These are phyloP conservation scores for Globisporangium acanthophoron DNA, from an alignment of 352 stramenopile genomes.

Conservation along the genomic window DNA sequence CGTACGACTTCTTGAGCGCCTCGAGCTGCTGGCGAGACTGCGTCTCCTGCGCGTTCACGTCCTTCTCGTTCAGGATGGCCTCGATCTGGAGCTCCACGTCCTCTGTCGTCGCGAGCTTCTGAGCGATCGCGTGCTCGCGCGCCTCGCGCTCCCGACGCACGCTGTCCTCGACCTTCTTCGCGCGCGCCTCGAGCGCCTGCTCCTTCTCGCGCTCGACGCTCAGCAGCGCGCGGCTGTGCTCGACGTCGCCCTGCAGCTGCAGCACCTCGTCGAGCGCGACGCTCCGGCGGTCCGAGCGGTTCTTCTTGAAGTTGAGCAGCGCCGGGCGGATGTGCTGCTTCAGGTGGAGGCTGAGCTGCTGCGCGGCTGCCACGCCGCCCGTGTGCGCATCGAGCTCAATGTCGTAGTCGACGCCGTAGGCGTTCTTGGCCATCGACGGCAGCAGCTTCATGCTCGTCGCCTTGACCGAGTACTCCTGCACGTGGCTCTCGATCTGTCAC, in stretches of 20 bases:
- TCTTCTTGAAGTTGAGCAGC: conserved; percentile 56
- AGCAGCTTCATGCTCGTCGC: conserved; percentile 85
- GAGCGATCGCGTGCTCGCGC: conserved; percentile 28
- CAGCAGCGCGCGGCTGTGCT: conserved; percentile 43
- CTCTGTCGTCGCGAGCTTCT: conserved; percentile 48
- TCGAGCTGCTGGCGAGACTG: conserved; percentile 35
- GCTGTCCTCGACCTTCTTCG: conserved; percentile 53
- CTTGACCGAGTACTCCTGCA: conserved; percentile 79
- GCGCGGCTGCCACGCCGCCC: conserved; percentile 50
- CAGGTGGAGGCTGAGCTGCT: conserved; percentile 52
- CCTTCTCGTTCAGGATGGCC: conserved; percentile 55
- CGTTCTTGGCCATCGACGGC: conserved; percentile 79
- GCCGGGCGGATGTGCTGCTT: conserved; percentile 55
- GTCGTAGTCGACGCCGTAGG: conserved; percentile 62
- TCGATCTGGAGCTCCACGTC: conserved; percentile 71
- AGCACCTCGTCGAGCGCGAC: conserved; percentile 53
- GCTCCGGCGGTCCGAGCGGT: conserved; percentile 47
- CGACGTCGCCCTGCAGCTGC: conserved; percentile 45
- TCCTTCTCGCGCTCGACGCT: conserved; percentile 51
- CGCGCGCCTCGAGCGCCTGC: conserved; percentile 31
- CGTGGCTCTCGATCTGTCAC: conserved; percentile 43
- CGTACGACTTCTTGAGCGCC: conserved; percentile 52
- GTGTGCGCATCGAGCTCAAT: conserved; percentile 63
- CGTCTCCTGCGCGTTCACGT: conserved; percentile 36
- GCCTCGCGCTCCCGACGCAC: conserved; percentile 50